Base-by-base conservation (phyloP, 345 rosid genomes). In the Luvunga scandens region DNA sequence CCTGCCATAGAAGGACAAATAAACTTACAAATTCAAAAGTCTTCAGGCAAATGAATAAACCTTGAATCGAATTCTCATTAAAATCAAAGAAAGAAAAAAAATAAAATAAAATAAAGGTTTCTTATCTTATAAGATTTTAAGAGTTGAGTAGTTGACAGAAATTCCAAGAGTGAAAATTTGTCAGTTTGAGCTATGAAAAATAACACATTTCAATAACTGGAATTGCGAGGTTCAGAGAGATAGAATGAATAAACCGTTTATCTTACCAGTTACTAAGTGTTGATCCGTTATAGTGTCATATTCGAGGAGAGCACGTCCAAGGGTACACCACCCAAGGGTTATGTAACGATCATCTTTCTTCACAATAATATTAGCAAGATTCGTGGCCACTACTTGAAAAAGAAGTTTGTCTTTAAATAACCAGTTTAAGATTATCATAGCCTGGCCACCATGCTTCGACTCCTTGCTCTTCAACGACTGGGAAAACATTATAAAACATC, bases 301-400 rank as follows among this genome's bases (percentile, higher is more conserved):
- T 74, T 91, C 95, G 76, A 89, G 78, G 74, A 95, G 86, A 65
- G 77, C 53, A 1, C 97, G 92, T 21, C 91, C 89, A 78, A 95
- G 93, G 24, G 81, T 80, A 82, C 98, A 93, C 98, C 98, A 93
- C 30, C 98, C 98, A 79, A 93, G 88, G 53, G 87, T 85, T 24
- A 93, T 48, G 78, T 84, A 91, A 27, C 84, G 93, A 45, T 95
- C 98, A 75, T 89, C 92, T 69, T 88, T 91, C 84, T 88, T 86
- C 25, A 9, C 59, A 70, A 93, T 83, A 63, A 93, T 79, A 45
- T 76, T 77, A 0, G 85, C 83, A 30, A 90, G 92, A 77, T 81
- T 86, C 38, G 24, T 75, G 5, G 91, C 81, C 78, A 94, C 74
- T 10, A 73, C 87, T 81, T 78, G 81, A 77, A 90, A 94, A 77